Base-by-base conservation (phyloP, 1,284 basidiomycete genomes). In the Puccinia polysora region DNA sequence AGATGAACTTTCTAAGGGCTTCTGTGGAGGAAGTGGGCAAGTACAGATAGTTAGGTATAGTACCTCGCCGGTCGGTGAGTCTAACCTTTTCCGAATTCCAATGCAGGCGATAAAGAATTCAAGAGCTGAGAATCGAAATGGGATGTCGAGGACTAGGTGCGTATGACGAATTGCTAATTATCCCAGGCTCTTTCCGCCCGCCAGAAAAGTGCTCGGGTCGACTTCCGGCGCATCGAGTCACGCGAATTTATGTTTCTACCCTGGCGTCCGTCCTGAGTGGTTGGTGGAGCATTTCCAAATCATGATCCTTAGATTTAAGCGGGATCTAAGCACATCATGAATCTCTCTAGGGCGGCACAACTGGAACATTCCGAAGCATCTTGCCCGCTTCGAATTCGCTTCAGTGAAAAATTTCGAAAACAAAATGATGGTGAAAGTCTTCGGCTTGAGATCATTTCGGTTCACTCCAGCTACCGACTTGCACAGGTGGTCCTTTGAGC, bases 121-220 rank as follows among this genome's bases (percentile, higher is more conserved):
- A 15, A 10, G 5, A 40, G 43, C 18, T 50, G 63, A 38, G n/a
- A n/a, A n/a, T n/a, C n/a, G n/a, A n/a, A n/a, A n/a, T n/a, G 30
- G 14, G 3, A 20, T 15, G 4, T 65, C 49, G 8, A 34, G 34
- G 8, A 12, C 12, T 15, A 69, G 65, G 65, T 50, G 36, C 65
- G 25, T 69, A 69, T 50, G 65, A 69, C 34, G 65, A 69, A 49
- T 45, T 69, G n/a, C 32, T 69, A n/a, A 34, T 69, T 15, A 43
- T 69, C 32, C 65, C 65, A 14, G 55, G 65, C 20, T 28, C 34
- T 1, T 69, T 69, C n/a, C 36, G 36, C n/a, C 38, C 43, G 20
- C 65, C 65, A 40, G 38, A 45, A 5, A 32, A 32, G 36, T 30
- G 34, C 36, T 2, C 25, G 0, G 25, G 34, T 14, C 36, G 40